Base-by-base conservation (phyloP, 768 basidiomycete species). In the Leucosporidium scottii region DNA sequence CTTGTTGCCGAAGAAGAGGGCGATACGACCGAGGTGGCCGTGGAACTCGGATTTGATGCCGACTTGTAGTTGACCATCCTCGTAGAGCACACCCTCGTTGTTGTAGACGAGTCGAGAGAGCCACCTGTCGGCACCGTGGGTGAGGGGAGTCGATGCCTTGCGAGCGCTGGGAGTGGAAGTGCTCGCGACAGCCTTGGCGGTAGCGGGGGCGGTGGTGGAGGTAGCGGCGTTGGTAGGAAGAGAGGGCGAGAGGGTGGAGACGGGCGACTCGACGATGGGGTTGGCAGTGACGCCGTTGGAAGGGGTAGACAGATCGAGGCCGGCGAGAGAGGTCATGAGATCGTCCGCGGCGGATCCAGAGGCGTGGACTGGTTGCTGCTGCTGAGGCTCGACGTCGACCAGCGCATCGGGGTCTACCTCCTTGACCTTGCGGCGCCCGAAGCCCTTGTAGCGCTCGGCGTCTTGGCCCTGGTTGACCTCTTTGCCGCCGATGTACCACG, bases 21-120 rank as follows among this genome's bases (percentile, higher is more conserved):
- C 93, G 58, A 99, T 76, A 74, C 97, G 91, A 21, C 94, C 96
- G 49, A 93, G 84, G 75, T 94, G 89, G 21, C 90, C 89, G 77
- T 98, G 94, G 78, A 90, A 99, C 75, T 93, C 88, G 36, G 93
- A 92, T 81, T 98, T 99, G 81, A 98, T 79, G 44, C 96, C 96
- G 61, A 99, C 85, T 77, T 98, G 94, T 54, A 99, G 85, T 78
- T 94, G 91, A 13, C 90, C 85, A 73, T 98, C 94, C 78, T 99
- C 96, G 78, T 90, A 98, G 18, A 99, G 83, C 44, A 98, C 86
- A 55, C 96, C 96, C 69, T 98, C 96, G 21, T 83, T 77, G 34
- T 79, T 82, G 78, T 86, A 91, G 1, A 84, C 86, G 36, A 98
- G 82, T 73, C 74, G 73, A 6, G 69, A 57, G 21, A 74, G 73